Evolutionary conservation across 1,284 basidiomycete genomes (phyloP).

Genomic region (Phylloporus sp.): DNA sequence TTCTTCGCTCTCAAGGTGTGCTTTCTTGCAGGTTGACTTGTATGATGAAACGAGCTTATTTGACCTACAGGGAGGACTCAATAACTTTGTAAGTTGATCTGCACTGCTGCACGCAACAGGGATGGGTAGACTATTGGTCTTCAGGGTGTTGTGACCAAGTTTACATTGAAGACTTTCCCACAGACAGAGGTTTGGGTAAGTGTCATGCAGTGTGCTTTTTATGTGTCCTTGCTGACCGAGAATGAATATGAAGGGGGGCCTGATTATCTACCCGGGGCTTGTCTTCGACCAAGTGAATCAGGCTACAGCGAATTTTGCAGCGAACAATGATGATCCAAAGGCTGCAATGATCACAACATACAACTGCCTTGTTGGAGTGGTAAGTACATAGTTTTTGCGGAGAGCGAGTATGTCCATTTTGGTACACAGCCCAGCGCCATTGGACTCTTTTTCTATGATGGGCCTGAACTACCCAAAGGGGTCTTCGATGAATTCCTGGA

Average conservation of each 20-base stretch:
- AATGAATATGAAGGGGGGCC: slow-evolving; percentile 59
- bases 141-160: slow-evolving; percentile 67
- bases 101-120: background rate
- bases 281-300: slow-evolving; percentile 21
- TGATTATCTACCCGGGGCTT: slow-evolving; percentile 48
- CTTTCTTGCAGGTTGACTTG: background rate
- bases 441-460: slow-evolving; percentile 59
- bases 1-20: slow-evolving; percentile 58
- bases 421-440: slow-evolving; percentile 42
- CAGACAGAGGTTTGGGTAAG: slow-evolving; percentile 65
- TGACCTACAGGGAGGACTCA: slow-evolving; percentile 57
- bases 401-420: background rate
- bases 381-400: background rate
- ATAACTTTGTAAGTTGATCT: slow-evolving; percentile 60
- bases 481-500: slow-evolving; percentile 54
- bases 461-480: slow-evolving; percentile 53
- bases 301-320: slow-evolving; percentile 31
- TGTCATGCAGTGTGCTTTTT: background rate
- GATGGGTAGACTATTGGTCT: background rate
- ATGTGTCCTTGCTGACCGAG: background rate
- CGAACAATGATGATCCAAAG: slow-evolving; percentile 59
- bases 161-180: slow-evolving; percentile 60
- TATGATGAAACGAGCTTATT: background rate
- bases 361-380: slow-evolving; percentile 43
- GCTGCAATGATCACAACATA: slow-evolving; percentile 55